Conservation (phyloP, 2,329 filamentous ascomycete species). For the Calonectria pauciramosa region DNA sequence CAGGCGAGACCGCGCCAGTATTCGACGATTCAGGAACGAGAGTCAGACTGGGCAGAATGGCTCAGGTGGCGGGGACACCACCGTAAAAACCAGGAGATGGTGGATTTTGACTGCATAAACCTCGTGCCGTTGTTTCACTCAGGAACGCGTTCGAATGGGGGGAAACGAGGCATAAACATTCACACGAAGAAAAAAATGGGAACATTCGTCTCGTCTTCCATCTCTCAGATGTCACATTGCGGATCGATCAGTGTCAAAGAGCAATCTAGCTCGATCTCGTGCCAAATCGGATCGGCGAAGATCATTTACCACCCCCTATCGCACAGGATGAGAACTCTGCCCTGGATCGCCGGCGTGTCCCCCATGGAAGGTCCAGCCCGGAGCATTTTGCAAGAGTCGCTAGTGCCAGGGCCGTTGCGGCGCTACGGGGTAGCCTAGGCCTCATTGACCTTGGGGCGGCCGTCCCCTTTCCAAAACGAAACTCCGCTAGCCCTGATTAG, state of each 20-base stretch:
- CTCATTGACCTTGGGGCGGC: background rate
- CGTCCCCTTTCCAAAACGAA: background rate
- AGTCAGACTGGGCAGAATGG: background rate
- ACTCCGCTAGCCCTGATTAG: background rate
- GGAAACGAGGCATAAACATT: background rate
- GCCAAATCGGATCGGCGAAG: background rate
- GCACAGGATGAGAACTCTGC: background rate
- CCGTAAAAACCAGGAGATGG: background rate
- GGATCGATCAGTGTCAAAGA: background rate
- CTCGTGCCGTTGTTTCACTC: background rate
- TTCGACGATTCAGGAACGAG: background rate
- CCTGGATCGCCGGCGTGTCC: background rate
- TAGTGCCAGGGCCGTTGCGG: background rate
- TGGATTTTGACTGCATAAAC: background rate
- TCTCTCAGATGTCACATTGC: background rate
- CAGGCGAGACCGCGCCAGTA: background rate
- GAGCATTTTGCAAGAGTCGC: background rate
- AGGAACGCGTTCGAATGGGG: background rate
- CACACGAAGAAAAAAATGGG: background rate
- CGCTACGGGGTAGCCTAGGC: background rate
- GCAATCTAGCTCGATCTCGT: background rate
- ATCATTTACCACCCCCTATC: background rate
- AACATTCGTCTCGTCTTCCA: background rate
- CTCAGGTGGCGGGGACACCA: background rate
- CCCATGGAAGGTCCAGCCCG: background rate